These are phyloP conservation scores for Rhynchosporium graminicola DNA, from an alignment of 2,329 filamentous ascomycete genomes.

Conservation along the genomic window DNA sequence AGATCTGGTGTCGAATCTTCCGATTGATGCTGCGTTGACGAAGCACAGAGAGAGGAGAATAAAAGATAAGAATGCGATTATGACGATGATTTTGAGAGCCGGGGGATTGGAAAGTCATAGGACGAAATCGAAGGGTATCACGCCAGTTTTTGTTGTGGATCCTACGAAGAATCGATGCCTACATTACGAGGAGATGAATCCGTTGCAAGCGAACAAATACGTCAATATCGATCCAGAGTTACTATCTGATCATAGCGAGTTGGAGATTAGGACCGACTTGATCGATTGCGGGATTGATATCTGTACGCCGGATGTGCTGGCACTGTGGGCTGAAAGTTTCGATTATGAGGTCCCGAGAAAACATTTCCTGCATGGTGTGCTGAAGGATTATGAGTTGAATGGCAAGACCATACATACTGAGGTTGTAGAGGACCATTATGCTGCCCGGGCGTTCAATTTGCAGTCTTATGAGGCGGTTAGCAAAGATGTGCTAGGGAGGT, in stretches of 20 bases:
- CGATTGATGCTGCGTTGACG: conserved; percentile 75
- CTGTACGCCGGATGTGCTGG: conserved; percentile 92
- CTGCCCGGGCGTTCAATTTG: conserved; percentile 81
- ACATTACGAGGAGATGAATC: conserved; percentile 90
- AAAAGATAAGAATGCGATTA: conserved; percentile 90
- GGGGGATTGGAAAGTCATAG: conserved; percentile 70
- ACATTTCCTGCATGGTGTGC: conserved; percentile 86
- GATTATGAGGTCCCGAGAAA: conserved; percentile 89
- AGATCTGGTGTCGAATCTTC: conserved; percentile 86
- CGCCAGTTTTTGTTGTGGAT: conserved; percentile 85
- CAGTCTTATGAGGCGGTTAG: conserved; percentile 88
- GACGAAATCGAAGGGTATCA: conserved; percentile 73
- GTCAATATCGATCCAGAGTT: conserved; percentile 77
- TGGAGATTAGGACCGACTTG: conserved; percentile 83
- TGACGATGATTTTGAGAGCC: conserved; percentile 90
- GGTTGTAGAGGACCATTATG: conserved; percentile 80
- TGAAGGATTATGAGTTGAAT: conserved; percentile 97
- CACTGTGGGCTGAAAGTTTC: conserved; percentile 95
- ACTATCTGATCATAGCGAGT: conserved; percentile 69
- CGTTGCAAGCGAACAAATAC: conserved; percentile 63
- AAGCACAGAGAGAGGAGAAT: conserved; percentile 79
- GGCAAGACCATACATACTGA: conserved; percentile 96
- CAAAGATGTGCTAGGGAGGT: conserved; percentile 81
- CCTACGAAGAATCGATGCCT: conserved; percentile 77
- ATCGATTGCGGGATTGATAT: conserved; percentile 97